Conservation (phyloP, 345 rosid genomes). For the Salix caprea region DNA sequence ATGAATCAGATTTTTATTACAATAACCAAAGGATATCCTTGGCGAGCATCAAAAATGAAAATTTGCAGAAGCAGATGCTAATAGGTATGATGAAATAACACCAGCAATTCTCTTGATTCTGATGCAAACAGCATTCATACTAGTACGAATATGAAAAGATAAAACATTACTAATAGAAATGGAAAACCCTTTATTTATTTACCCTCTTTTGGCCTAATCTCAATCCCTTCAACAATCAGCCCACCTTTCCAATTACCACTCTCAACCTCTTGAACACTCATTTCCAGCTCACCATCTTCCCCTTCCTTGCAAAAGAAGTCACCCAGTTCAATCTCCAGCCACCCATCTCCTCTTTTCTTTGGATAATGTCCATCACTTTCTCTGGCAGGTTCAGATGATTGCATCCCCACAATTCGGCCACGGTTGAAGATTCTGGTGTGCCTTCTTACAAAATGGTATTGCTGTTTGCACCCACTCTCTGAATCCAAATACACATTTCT, state of each 20-base stretch:
- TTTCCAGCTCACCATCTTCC: constrained; percentile 13
- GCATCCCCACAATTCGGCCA: neutral
- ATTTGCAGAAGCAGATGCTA: neutral
- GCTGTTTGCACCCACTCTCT: constrained; percentile 1
- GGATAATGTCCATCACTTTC: neutral
- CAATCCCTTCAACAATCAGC: constrained; percentile 35
- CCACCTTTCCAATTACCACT: constrained; percentile 13
- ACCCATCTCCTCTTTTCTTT: constrained; percentile 27
- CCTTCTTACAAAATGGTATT: neutral
- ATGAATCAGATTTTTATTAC: neutral
- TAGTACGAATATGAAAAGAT: neutral
- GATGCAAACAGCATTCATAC: no score
- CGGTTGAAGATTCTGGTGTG: neutral
- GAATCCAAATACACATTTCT: constrained; percentile 10
- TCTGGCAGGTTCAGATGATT: neutral
- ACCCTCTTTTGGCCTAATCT: constrained; percentile 32
- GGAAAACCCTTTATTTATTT: neutral
- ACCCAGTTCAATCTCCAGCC: constrained; percentile 33
- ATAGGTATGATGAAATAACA: no score
- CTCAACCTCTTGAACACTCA: constrained; percentile 21
- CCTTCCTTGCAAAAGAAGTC: constrained; percentile 20
- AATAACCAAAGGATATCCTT: neutral
- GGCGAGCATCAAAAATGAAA: neutral
- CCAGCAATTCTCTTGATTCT: neutral
- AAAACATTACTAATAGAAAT: neutral